These are phyloP conservation scores for Bauhinia variegata DNA, from an alignment of 306 rosid genomes.

Conservation along the genomic window DNA sequence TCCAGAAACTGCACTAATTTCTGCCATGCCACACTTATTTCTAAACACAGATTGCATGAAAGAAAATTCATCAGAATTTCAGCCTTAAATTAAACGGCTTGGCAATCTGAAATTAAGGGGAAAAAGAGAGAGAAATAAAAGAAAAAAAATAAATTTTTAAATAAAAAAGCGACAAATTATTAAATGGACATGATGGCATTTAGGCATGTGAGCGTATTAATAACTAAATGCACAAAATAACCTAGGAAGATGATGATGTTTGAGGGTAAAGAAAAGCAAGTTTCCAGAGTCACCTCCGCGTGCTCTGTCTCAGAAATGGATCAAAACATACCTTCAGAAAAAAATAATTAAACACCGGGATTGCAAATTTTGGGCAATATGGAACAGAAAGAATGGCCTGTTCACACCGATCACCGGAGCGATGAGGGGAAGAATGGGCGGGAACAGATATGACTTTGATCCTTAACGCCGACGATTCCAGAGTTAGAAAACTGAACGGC, in stretches of 20 bases:
- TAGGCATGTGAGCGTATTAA: conserved; percentile 9
- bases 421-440: not conserved
- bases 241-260: not conserved
- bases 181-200: not conserved
- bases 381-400: not conserved
- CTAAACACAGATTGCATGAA: conserved; percentile 33
- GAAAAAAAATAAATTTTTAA: not conserved
- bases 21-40: conserved; percentile 47
- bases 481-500: not conserved
- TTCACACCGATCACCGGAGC: not conserved
- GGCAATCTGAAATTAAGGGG: too few relatives aligned
- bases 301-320: conserved; percentile 7
- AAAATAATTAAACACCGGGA: not conserved
- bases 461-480: not conserved
- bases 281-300: conserved; percentile 13
- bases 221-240: not conserved
- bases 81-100: not conserved
- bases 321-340: conserved; percentile 30
- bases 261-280: conserved; percentile 10
- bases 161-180: not conserved
- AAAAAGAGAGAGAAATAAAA: not conserved
- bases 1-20: conserved; percentile 33
- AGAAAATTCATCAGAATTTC: conserved; percentile 8
- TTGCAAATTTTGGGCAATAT: not conserved
- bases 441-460: conserved; percentile 6